Conservation (phyloP, 495 filamentous ascomycete genomes). For the Aspergillus saccharolyticus region DNA sequence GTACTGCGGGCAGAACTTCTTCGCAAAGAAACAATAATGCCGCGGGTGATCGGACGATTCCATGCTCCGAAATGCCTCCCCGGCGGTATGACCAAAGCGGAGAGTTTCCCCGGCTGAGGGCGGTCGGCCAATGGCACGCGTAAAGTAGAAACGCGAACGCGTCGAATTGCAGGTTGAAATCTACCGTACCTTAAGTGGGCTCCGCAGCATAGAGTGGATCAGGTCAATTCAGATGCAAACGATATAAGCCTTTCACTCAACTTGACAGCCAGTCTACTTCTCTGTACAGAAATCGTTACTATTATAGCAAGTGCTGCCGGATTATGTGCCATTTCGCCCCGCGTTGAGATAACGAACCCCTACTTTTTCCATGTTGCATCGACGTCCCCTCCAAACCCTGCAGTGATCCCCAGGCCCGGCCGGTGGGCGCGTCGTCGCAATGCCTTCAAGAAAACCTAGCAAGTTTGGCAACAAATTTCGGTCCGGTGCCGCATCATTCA, state of each 20-base stretch:
- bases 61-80: constrained; percentile 15
- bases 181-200: not conserved
- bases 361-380: constrained; percentile 25
- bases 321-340: constrained; percentile 5
- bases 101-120: constrained; percentile 29
- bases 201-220: constrained; percentile 13
- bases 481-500: constrained; percentile 45
- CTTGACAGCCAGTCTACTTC: not conserved
- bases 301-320: not conserved
- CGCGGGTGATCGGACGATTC: constrained; percentile 9
- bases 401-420: constrained; percentile 24
- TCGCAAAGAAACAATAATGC: constrained; percentile 10
- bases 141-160: constrained; percentile 34
- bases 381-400: constrained; percentile 1
- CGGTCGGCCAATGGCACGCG: constrained; percentile 21
- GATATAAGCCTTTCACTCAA: constrained; percentile 13
- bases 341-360: constrained; percentile 1
- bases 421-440: constrained; percentile 35
- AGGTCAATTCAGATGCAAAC: constrained; percentile 21
- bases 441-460: constrained; percentile 54
- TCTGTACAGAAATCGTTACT: not conserved
- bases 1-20: not conserved
- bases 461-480: constrained; percentile 53
- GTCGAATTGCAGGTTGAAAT: constrained; percentile 22
- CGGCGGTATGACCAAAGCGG: constrained; percentile 9